Evolutionary conservation across 306 rosid species (phyloP), one percentile per base, ranked within the genome.

Genomic region (Oxytropis ochrocephala): DNA sequence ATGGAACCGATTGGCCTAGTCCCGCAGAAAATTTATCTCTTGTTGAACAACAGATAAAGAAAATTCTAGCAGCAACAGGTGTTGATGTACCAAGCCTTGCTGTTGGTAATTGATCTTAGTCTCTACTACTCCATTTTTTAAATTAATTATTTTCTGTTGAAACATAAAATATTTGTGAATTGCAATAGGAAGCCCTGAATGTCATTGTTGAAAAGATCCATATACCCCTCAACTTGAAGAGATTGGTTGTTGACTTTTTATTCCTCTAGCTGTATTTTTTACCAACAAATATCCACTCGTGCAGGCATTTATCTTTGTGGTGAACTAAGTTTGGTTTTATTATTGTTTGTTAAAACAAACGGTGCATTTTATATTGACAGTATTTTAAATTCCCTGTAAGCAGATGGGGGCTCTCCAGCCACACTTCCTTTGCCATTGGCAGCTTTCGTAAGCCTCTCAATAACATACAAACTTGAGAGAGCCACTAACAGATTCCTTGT

Each of bases 1-100:
- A 94, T 59, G 98, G 97, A 84, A 87, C 79, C 56, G 98, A 90
- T 82, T 94, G 98, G 98, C 98, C 97, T 43, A 94, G 95, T 86
- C 97, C 98, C 62, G 94, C 98, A n/a, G 92, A 89, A 69, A 94
- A 89, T 76, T 84, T 94, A 76, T 84, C 92, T 62, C 61, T 13
- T 24, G 86, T 88, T 74, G 96, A 94, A 79, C 91, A 89, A 79
- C 95, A 88, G 75, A 87, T 94, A 52, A 90, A 88, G 74, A 85
- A 90, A 72, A 88, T 88, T 43, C 75, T 94, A 27, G 98, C 95
- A 33, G 89, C 88, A 53, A 92, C 98, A 1, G 97, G 97, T 57
- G 96, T 94, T 74, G 88, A 94, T 81, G 97, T 88, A 43, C 97
- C 98, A 64, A 90, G 96, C 87, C 97, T 90, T 70, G 78, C 82